These are phyloP conservation scores for Zygoascus biomembranicola DNA, from an alignment of 805 yeast genomes.

Conservation along the genomic window DNA sequence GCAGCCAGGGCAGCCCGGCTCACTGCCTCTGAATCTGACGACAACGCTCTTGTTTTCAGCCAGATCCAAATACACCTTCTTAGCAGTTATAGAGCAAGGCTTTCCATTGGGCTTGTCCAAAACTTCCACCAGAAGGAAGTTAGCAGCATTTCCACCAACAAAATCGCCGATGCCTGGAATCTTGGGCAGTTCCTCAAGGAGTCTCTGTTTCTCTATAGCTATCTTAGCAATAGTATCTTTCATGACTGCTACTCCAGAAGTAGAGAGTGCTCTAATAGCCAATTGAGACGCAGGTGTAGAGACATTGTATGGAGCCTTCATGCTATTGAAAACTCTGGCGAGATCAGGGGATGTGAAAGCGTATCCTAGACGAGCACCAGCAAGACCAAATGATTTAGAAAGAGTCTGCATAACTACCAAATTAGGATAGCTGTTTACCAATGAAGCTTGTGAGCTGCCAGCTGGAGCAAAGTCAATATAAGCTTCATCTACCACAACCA, in stretches of 20 bases:
- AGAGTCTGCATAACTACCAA: slow-evolving; percentile 85
- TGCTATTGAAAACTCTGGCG: slow-evolving; percentile 64
- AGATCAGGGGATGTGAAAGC: slow-evolving; percentile 58
- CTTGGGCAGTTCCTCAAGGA: slow-evolving; percentile 46
- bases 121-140: slow-evolving; percentile 70
- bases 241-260: slow-evolving; percentile 54
- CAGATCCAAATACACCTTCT: slow-evolving; percentile 52
- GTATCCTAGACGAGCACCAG: slow-evolving; percentile 86
- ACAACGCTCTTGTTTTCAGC: slow-evolving; percentile 74
- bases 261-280: slow-evolving; percentile 64
- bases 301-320: slow-evolving; percentile 95
- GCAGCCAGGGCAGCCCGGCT: slow-evolving; percentile 82
- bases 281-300: slow-evolving; percentile 70
- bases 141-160: slow-evolving; percentile 82
- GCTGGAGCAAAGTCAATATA: slow-evolving; percentile 74
- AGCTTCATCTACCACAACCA: slow-evolving; percentile 89
- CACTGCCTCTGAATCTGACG: slow-evolving; percentile 84
- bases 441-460: slow-evolving; percentile 64
- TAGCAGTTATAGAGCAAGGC: slow-evolving; percentile 65
- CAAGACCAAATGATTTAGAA: slow-evolving; percentile 92
- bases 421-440: slow-evolving; percentile 75
- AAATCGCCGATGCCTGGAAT: slow-evolving; percentile 61
- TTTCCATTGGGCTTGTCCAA: slow-evolving; percentile 46
- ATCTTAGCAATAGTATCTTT: slow-evolving; percentile 42
- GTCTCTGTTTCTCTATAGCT: slow-evolving; percentile 43